A percentile compares a stretch with the other conserved stretches of the same genome.
phyloP scores from a whole-genome alignment of 371 early-diverging fungal genomes.

The Syncephalastrum sp. region DNA sequence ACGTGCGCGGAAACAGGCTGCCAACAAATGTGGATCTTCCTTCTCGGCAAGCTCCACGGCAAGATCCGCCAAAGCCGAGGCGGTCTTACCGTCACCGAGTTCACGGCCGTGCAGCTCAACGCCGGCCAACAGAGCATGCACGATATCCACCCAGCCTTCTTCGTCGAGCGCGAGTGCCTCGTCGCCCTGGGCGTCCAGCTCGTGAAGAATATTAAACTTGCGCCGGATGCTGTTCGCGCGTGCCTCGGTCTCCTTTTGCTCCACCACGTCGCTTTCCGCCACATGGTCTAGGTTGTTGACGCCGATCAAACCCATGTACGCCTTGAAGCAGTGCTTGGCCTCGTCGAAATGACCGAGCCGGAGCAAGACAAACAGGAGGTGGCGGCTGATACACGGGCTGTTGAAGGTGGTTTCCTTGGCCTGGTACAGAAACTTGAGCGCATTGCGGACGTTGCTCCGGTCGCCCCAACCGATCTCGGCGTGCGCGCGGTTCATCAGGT shows the following conservation, averaged over 20 bases:
- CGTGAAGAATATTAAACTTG: constrained; percentile 19
- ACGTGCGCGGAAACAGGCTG: constrained; percentile 46
- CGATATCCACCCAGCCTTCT: constrained; percentile 21
- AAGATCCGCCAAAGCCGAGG: constrained; percentile 20
- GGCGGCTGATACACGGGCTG: constrained; percentile 62
- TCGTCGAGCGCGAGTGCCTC: constrained; percentile 7
- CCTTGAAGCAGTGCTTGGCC: constrained; percentile 35
- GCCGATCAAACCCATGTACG: constrained; percentile 60
- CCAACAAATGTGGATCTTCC: constrained; percentile 2
- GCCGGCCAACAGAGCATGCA: constrained; percentile 41
- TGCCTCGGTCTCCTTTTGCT: constrained; percentile 9
- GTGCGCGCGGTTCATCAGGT: constrained; percentile 20
- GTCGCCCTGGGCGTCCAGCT: constrained; percentile 54
- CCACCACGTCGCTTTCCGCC: constrained; percentile 11
- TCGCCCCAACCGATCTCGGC: constrained; percentile 29
- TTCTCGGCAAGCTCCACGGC: constrained; percentile 14
- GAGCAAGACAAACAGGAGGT: constrained; percentile 55
- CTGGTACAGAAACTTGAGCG: constrained; percentile 26
- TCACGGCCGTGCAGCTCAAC: constrained; percentile 40
- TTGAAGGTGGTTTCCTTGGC: constrained; percentile 68
- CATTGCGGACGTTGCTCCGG: background rate
- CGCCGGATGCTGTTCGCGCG: constrained; percentile 7
- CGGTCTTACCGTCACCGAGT: constrained; percentile 33
- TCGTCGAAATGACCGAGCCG: constrained; percentile 74
- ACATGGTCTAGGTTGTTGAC: constrained; percentile 15